Percentiles rank a stretch among this genome's conserved stretches.
Conservation (phyloP, 164 flowering plant species). For the Amborella trichopoda region DNA sequence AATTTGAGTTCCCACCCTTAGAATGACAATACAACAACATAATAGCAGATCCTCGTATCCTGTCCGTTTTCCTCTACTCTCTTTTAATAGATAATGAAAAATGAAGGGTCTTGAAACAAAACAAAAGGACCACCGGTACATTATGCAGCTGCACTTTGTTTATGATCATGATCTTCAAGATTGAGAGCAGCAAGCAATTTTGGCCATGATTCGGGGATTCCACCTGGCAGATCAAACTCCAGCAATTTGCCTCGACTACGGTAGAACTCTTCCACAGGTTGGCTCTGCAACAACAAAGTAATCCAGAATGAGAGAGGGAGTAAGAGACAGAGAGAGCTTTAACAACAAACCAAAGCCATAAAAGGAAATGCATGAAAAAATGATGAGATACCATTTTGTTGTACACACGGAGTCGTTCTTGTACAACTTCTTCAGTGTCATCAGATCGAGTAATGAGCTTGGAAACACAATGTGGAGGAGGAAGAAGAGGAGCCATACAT, state of each 20-base stretch:
- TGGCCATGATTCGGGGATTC: conserved; percentile 95
- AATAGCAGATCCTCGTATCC: too few species aligned
- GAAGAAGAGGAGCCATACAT: conserved; percentile 86
- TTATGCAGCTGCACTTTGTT: conserved; percentile 57
- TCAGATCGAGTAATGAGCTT: conserved; percentile 82
- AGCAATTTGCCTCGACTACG: conserved; percentile 59
- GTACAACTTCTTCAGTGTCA: conserved; percentile 78
- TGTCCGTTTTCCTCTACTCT: too few species aligned
- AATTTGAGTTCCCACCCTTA: too few species aligned
- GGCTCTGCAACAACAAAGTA: conserved; percentile 40
- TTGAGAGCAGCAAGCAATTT: conserved; percentile 72
- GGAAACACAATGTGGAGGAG: conserved; percentile 74
- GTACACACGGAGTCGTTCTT: conserved; percentile 68
- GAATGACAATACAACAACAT: too few species aligned
- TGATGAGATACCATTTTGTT: conserved; percentile 83
- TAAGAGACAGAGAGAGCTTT: not conserved
- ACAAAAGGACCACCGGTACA: too few species aligned
- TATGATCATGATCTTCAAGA: conserved; percentile 52
- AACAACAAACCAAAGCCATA: not conserved
- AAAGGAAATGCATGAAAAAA: not conserved
- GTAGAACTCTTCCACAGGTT: conserved; percentile 77
- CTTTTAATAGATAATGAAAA: too few species aligned
- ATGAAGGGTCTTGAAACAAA: too few species aligned
- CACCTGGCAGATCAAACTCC: conserved; percentile 94
- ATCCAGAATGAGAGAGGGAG: not conserved